phyloP scores from a whole-genome alignment of 805 yeast species.

The Groenewaldozyma tartarivorans region DNA sequence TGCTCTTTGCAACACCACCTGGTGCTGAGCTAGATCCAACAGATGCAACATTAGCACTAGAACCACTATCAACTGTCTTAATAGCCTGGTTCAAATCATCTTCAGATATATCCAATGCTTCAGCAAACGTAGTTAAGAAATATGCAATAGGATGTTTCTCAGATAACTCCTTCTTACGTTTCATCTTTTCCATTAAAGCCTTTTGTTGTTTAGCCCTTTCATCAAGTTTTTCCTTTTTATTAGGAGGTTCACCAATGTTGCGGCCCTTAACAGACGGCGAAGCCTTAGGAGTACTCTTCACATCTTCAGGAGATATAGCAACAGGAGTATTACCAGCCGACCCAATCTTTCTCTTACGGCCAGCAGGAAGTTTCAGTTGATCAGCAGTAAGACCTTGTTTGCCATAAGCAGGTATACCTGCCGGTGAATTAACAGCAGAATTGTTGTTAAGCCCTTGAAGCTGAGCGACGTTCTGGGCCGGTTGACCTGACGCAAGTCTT shows the following conservation, averaged over 20 bases:
- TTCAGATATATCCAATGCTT: constrained; percentile 25
- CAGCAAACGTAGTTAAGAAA: constrained; percentile 26
- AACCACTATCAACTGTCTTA: background rate
- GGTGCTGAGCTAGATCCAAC: background rate
- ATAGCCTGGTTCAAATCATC: constrained; percentile 19
- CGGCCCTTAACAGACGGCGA: constrained; percentile 2
- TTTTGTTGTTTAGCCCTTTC: constrained; percentile 8
- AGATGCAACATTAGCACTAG: constrained; percentile 2
- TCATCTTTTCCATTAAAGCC: constrained; percentile 7
- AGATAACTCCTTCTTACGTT: constrained; percentile 22
- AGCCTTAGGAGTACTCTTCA: constrained; percentile 10
- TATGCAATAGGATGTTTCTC: constrained; percentile 24
- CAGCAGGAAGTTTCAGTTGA: constrained; percentile 20
- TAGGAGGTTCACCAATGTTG: constrained; percentile 9
- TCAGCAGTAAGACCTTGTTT: constrained; percentile 19
- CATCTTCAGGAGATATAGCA: constrained; percentile 14
- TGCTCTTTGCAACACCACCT: background rate
- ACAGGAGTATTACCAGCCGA: constrained; percentile 9
- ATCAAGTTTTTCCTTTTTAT: constrained; percentile 17
- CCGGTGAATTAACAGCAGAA: constrained; percentile 13
- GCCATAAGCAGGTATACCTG: constrained; percentile 18
- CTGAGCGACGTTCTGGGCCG: constrained; percentile 2
- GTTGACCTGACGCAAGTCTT: background rate
- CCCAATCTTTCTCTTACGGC: constrained; percentile 16
- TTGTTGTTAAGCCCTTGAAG: constrained; percentile 4